A percentile compares a stretch with the other conserved stretches of the same genome.
These are phyloP conservation scores for Warburgia ugandensis DNA, from an alignment of 164 flowering plant species.

Conservation along the genomic window DNA sequence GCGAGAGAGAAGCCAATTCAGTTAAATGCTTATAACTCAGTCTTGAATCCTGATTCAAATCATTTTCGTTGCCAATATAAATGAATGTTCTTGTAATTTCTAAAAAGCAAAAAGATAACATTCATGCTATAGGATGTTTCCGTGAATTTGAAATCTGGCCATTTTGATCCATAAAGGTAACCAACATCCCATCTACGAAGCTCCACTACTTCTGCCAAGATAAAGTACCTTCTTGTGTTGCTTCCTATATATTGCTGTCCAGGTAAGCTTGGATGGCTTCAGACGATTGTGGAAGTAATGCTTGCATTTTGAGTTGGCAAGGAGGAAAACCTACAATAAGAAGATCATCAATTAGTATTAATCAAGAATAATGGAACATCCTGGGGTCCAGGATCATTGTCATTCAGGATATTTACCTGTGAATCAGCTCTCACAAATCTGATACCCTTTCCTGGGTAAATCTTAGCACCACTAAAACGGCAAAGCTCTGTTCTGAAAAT, in stretches of 20 bases:
- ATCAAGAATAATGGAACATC: too few relatives aligned
- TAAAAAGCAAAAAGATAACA: too few relatives aligned
- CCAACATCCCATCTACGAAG: background rate
- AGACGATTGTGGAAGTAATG: conserved; percentile 73
- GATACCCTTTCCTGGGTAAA: conserved; percentile 45
- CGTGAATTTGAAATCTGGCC: too few relatives aligned
- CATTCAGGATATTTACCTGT: conserved; percentile 22
- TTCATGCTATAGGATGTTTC: too few relatives aligned
- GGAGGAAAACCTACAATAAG: conserved; percentile 37
- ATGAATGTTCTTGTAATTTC: too few relatives aligned
- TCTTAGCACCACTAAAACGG: conserved; percentile 46
- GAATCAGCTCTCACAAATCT: conserved; percentile 40
- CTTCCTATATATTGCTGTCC: conserved; percentile 63
- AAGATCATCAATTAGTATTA: background rate
- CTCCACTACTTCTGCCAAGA: background rate
- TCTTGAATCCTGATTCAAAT: too few relatives aligned
- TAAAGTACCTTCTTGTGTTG: conserved; percentile 47
- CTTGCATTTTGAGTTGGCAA: conserved; percentile 80
- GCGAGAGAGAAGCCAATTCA: too few relatives aligned
- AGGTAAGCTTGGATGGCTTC: conserved; percentile 83
- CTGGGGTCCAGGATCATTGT: background rate
- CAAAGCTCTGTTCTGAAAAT: conserved; percentile 43
- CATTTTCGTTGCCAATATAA: too few relatives aligned
- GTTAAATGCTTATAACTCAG: too few relatives aligned
- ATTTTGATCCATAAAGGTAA: too few relatives aligned